Base-by-base conservation (phyloP, 331 rosid genomes). In the Rosa hybrid region DNA sequence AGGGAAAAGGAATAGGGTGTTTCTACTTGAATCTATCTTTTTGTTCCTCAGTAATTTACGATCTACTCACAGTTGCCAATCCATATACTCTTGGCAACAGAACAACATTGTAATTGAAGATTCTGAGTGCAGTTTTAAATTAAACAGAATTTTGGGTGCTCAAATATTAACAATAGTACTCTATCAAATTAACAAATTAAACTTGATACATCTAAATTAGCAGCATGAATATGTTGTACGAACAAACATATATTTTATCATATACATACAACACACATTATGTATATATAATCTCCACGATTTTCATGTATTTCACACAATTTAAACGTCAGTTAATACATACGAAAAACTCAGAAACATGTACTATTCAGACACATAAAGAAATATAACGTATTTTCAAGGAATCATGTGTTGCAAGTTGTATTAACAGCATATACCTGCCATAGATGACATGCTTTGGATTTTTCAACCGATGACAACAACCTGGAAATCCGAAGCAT, bases 1-100 rank as follows among this genome's bases (percentile, higher is more conserved):
- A 83, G 50, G 73, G 49, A 75, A 64, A 80, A 45, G 2, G 20
- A 39, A 73, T 53, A 74, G 59, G 79, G 45, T 44, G 46, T 76
- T 45, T 62, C 79, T 62, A 57, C 12, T 7, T 49, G 21, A 77
- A n/a, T 27, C 27, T n/a, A 12, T 64, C 34, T 42, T 48, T 8
- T 53, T 8, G n/a, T 2, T 39, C 20, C 45, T 12, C 14, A 3
- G 48, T 39, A 17, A 67, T 38, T 67, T 67, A 54, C 60, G 8
- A 54, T 20, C 9, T 64, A 13, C 70, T 1, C 4, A 6, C 9
- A 12, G 2, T 12, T 13, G 69, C 46, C 71, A 7, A 34, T 67
- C 11, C 45, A 14, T 67, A 2, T 38, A 67, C 45, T 38, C 48
- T 67, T 18, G 21, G 72, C 25, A 38, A 8, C 6, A 16, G 72